Evolutionary conservation across 2,329 filamentous ascomycete species (phyloP).

Genomic region (Colletotrichum paranaense): DNA sequence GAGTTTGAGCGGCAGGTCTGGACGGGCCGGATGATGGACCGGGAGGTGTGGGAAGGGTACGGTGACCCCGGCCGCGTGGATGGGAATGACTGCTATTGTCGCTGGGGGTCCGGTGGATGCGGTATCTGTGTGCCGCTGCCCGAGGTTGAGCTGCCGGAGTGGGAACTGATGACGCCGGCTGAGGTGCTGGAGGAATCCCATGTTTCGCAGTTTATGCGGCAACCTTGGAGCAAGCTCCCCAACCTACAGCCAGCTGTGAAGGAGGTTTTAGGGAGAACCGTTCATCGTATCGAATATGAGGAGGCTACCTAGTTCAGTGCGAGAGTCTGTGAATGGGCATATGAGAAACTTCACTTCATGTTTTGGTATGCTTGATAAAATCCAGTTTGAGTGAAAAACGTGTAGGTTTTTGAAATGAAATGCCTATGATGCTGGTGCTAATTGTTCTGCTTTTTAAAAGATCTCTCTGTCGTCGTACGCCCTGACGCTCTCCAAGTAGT

Average conservation of each 20-base stretch:
- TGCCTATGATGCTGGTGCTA: neutral
- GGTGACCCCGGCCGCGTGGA: neutral
- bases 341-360: neutral
- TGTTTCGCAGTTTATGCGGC: neutral
- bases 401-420: constrained; percentile 4
- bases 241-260: neutral
- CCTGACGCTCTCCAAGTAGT: constrained; percentile 55
- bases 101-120: constrained; percentile 1
- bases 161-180: constrained; percentile 6
- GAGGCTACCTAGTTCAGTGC: neutral
- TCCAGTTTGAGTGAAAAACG: neutral
- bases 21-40: constrained; percentile 7
- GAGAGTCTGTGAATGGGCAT: neutral
- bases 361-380: neutral
- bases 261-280: neutral
- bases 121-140: constrained; percentile 9
- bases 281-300: neutral
- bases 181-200: neutral
- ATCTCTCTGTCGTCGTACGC: constrained; percentile 58
- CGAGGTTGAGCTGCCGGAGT: neutral
- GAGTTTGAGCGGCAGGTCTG: constrained; percentile 5
- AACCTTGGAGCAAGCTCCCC: neutral
- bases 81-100: constrained; percentile 20
- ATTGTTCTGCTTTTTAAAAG: constrained; percentile 43
- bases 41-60: constrained; percentile 18